Evolutionary conservation across 495 filamentous ascomycete species (phyloP), one percentile per base, ranked within the genome.

Genomic region (Aspergillus wentii): DNA sequence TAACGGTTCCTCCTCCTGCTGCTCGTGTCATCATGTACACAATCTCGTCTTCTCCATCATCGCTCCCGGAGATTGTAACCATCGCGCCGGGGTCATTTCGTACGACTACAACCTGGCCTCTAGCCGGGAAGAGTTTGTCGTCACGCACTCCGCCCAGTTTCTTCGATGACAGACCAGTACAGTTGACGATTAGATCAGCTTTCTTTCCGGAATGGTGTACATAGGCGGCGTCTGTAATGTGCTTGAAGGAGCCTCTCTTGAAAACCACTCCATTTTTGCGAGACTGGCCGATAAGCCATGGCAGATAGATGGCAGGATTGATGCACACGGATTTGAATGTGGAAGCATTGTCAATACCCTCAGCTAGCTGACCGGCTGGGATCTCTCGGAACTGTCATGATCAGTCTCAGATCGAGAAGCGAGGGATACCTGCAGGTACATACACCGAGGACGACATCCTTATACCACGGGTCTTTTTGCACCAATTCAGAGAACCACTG

Each of bases 21-120:
- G 90, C 88, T n/a, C 92, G 77, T 40, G 80, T 78, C 91, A 98
- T 98, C 33, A 90, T 77, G 52, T 98, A 98, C 41, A 72, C 69
- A n/a, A 79, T 62, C 56, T 97, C 90, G 23, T 86, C 88, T 0
- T 73, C 71, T 1, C 79, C 86, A 48, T 94, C 86, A 33, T 95
- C 88, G 0, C 79, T 86, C 0, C 89, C 88, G 16, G 84, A 89
- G 19, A 73, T 66, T 1, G 65, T 69, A 14, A 65, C 48, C 83
- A 95, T 92, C 23, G 76, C 70, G 5, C 78, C 75, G 0, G 85
- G 75, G 41, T 83, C 79, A 55, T 97, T 97, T 15, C 90, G 66
- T 8, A 98, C 92, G 0, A 97, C 49, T 0, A 96, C 86, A 18
- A 87, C 83, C 62, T 98, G 92, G 8, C 91, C 92, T 1, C 92